Percentiles rank a stretch among this genome's conserved stretches.
Evolutionary conservation across 345 rosid genomes (phyloP).

Genomic region (Cardiospermum halicacabum): DNA sequence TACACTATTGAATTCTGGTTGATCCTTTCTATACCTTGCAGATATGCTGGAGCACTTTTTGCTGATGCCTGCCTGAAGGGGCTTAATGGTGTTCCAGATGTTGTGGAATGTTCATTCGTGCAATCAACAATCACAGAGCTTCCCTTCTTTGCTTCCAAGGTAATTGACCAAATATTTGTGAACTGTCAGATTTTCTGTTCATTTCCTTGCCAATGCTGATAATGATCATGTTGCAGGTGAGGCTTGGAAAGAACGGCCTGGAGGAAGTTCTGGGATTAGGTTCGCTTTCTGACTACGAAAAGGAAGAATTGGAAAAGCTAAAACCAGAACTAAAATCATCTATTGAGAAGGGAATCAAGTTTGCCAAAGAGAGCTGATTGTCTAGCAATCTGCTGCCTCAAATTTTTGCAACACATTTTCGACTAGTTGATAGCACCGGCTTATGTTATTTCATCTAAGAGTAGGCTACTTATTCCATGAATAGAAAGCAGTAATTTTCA

Average conservation of each 20-base stretch:
- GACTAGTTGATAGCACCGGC: slow-evolving; percentile 22
- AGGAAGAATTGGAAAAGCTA: slow-evolving; percentile 59
- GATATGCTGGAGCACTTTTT: slow-evolving; percentile 85
- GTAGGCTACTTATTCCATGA: slow-evolving; percentile 14
- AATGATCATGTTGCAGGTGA: slow-evolving; percentile 42
- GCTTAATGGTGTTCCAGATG: slow-evolving; percentile 75
- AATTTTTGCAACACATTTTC: slow-evolving; percentile 21
- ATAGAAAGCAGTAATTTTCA: slow-evolving; percentile 1
- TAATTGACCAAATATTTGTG: slow-evolving; percentile 7
- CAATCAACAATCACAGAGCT: slow-evolving; percentile 71
- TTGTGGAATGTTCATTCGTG: slow-evolving; percentile 72
- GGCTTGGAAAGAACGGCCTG: slow-evolving; percentile 75
- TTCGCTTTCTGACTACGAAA: slow-evolving; percentile 65
- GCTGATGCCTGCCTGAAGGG: slow-evolving; percentile 89
- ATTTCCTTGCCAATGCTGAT: too few species aligned
- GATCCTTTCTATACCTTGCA: slow-evolving; percentile 14
- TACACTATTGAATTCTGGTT: not conserved
- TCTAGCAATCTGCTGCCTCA: not conserved
- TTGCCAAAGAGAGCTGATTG: slow-evolving; percentile 36
- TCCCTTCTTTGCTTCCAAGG: slow-evolving; percentile 87
- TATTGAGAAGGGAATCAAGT: slow-evolving; percentile 75
- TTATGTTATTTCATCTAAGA: slow-evolving; percentile 16
- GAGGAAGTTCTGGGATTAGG: slow-evolving; percentile 76
- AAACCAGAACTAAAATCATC: slow-evolving; percentile 68
- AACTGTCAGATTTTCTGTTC: too few species aligned